These are phyloP conservation scores for Gossypium herbaceum DNA, from an alignment of 345 rosid genomes.

Conservation along the genomic window DNA sequence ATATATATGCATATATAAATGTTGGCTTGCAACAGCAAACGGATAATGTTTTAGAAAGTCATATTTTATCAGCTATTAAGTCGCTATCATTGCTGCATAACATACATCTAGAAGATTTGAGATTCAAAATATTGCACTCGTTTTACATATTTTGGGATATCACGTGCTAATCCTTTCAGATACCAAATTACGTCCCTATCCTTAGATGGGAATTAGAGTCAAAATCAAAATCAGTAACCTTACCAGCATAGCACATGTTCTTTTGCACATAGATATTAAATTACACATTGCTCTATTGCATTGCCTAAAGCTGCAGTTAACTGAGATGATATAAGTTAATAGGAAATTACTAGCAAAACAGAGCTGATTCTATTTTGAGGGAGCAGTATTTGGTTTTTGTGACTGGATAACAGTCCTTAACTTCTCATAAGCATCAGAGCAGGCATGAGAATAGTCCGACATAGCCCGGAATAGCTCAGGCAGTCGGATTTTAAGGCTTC, in stretches of 20 bases:
- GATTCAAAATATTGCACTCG: too few relatives aligned
- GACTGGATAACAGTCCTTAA: slow-evolving; percentile 42
- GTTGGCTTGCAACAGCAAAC: background rate
- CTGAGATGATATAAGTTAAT: background rate
- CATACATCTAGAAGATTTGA: too few relatives aligned
- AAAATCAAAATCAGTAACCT: background rate
- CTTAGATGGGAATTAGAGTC: background rate
- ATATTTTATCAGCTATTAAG: background rate
- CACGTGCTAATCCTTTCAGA: background rate
- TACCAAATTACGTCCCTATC: background rate
- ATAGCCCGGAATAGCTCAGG: slow-evolving; percentile 85
- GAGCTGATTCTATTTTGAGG: background rate
- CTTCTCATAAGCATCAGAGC: slow-evolving; percentile 58
- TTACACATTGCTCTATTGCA: background rate
- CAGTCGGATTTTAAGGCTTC: slow-evolving; percentile 66
- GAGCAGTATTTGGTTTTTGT: slow-evolving; percentile 30
- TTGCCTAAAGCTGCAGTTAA: background rate
- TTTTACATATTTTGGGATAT: background rate
- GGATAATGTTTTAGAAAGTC: background rate
- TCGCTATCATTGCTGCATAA: background rate
- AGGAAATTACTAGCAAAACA: background rate
- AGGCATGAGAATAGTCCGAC: slow-evolving; percentile 67
- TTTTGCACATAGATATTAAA: background rate
- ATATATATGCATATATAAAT: too few relatives aligned
- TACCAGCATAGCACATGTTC: background rate